These are phyloP conservation scores for Ricinus communis DNA, from an alignment of 345 rosid genomes.

Conservation along the genomic window DNA sequence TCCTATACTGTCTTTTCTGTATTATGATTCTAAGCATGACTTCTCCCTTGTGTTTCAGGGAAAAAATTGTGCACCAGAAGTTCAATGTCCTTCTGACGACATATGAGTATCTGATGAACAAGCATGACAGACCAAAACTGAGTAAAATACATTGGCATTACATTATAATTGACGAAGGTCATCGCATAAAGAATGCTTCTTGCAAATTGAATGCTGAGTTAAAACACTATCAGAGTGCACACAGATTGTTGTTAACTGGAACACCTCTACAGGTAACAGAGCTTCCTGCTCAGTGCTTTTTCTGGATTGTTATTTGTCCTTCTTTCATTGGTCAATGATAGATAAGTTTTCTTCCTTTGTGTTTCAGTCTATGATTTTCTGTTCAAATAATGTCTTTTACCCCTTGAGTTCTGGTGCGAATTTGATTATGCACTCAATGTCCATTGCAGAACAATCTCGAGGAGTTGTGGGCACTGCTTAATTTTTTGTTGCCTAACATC, in stretches of 20 bases:
- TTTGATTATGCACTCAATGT: constrained; percentile 17
- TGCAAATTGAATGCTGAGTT: constrained; percentile 94
- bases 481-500: constrained; percentile 87
- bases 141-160: constrained; percentile 91
- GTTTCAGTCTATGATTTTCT: not conserved
- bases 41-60: constrained; percentile 55
- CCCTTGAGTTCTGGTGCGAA: constrained; percentile 6
- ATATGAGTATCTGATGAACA: constrained; percentile 93
- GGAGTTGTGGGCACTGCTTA: constrained; percentile 92
- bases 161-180: constrained; percentile 94
- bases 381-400: not conserved
- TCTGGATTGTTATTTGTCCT: not conserved
- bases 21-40: constrained; percentile 12
- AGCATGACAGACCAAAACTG: constrained; percentile 90
- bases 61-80: constrained; percentile 79
- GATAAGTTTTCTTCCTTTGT: not conserved
- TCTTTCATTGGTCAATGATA: not conserved
- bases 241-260: constrained; percentile 85
- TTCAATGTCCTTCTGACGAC: constrained; percentile 90
- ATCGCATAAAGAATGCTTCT: constrained; percentile 95
- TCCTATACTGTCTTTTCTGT: constrained; percentile 9
- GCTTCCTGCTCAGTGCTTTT: not conserved
- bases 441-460: constrained; percentile 80
- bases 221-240: constrained; percentile 82
- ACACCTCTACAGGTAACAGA: constrained; percentile 77